Conservation (phyloP, 2,329 filamentous ascomycete genomes). For the Metarhizium album region DNA sequence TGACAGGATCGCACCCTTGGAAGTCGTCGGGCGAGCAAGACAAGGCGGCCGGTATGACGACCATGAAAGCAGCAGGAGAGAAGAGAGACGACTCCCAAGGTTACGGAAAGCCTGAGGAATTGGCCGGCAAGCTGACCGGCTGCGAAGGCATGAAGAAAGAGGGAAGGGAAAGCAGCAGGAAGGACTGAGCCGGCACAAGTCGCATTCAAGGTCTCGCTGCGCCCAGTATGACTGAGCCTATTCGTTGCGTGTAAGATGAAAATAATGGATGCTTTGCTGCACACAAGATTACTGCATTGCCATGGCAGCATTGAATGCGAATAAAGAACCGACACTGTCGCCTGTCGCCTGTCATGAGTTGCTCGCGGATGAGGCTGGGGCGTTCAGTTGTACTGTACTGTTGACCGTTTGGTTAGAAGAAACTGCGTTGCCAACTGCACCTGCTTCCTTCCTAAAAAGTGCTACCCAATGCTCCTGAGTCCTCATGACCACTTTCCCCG, state of each 20-base stretch:
- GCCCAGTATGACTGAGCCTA: too few species aligned
- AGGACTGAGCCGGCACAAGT: constrained; percentile 12
- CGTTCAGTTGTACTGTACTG: neutral
- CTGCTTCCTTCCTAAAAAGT: neutral
- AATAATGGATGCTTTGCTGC: too few species aligned
- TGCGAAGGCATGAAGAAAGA: constrained; percentile 62
- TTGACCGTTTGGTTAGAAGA: neutral
- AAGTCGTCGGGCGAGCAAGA: constrained; percentile 51
- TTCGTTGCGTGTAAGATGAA: too few species aligned
- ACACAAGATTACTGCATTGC: too few species aligned
- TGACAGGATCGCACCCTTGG: constrained; percentile 55
- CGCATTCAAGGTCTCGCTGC: neutral
- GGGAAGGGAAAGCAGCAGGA: constrained; percentile 39
- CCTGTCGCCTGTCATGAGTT: too few species aligned
- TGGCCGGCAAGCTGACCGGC: constrained; percentile 51
- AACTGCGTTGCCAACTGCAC: neutral
- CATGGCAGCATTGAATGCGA: too few species aligned
- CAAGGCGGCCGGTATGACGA: constrained; percentile 49
- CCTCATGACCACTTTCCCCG: neutral
- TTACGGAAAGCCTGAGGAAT: constrained; percentile 53
- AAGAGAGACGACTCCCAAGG: constrained; percentile 44
- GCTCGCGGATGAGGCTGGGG: too few species aligned
- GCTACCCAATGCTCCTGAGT: neutral
- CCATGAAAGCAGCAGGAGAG: constrained; percentile 51
- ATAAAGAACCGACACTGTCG: too few species aligned